These are phyloP conservation scores for Aspergillus latus DNA, from an alignment of 2,329 filamentous ascomycete genomes.

Conservation along the genomic window DNA sequence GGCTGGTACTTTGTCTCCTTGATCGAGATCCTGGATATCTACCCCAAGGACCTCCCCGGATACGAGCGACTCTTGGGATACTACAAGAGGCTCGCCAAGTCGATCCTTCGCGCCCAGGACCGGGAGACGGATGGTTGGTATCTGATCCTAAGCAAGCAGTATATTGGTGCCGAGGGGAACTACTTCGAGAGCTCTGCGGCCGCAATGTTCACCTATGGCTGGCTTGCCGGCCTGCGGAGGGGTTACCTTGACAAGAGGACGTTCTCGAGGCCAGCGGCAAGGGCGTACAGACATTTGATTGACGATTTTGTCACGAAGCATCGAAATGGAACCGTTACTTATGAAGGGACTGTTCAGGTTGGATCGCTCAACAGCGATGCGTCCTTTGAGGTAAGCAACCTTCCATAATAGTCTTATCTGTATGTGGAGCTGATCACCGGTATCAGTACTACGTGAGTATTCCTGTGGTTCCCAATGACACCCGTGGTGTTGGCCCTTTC, in stretches of 20 bases:
- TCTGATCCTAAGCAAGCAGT: not conserved
- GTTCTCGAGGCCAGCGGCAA: not conserved
- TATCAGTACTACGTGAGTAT: not conserved
- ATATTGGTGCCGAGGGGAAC: not conserved
- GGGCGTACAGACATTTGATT: slow-evolving; percentile 1
- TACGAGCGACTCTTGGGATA: not conserved
- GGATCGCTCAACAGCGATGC: slow-evolving; percentile 1
- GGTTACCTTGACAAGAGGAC: not conserved
- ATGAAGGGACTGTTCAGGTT: slow-evolving; percentile 1
- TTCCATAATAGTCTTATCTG: too few species aligned
- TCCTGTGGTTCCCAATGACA: not conserved
- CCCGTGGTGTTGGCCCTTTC: not conserved
- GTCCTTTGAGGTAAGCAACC: not conserved
- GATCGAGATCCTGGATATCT: slow-evolving; percentile 4
- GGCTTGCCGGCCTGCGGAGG: not conserved
- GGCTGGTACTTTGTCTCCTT: slow-evolving; percentile 2
- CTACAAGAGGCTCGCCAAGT: not conserved
- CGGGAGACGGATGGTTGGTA: not conserved
- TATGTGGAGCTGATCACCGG: not conserved
- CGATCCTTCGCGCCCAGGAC: not conserved
- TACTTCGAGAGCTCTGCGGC: slow-evolving; percentile 2
- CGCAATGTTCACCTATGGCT: slow-evolving; percentile 3
- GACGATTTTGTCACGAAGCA: not conserved
- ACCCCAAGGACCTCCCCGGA: not conserved
- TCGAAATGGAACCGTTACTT: not conserved